A percentile compares a stretch with the other conserved stretches of the same genome.
Evolutionary conservation across 371 early-diverging fungal species (phyloP).

Genomic region (Mucor irregularis): DNA sequence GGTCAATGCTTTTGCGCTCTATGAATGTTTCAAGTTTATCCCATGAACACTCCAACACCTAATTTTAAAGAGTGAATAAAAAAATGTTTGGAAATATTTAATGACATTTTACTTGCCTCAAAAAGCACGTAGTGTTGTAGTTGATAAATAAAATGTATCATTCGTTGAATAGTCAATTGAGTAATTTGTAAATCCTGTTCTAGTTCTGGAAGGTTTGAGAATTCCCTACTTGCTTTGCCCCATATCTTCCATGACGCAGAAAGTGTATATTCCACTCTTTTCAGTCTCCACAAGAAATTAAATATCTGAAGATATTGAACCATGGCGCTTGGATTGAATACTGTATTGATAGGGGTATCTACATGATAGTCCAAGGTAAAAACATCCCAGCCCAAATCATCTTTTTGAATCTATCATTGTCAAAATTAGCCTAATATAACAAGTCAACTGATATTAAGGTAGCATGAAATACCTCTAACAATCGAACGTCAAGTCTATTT

Average conservation of each 20-base stretch:
- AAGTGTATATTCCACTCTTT: conserved; percentile 83
- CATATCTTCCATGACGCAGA: conserved; percentile 79
- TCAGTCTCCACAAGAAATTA: conserved; percentile 87
- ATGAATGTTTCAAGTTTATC: conserved; percentile 69
- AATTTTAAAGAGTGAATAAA: neutral
- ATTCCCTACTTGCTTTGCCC: conserved; percentile 64
- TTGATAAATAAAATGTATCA: conserved; percentile 94
- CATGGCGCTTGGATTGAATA: conserved; percentile 77
- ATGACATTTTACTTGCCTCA: conserved; percentile 62
- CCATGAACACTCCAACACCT: conserved; percentile 94
- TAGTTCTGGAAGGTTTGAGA: conserved; percentile 43
- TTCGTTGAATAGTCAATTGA: conserved; percentile 73
- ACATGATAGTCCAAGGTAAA: conserved; percentile 88
- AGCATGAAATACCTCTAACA: conserved; percentile 53
- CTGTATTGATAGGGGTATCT: conserved; percentile 82
- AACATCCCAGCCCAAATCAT: conserved; percentile 90
- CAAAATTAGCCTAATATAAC: neutral
- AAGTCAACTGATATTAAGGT: neutral
- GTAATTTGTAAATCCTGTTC: conserved; percentile 61
- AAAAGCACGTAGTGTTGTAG: conserved; percentile 86
- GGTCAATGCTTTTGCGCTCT: conserved; percentile 60
- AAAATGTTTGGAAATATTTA: neutral
- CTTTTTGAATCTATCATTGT: conserved; percentile 53
- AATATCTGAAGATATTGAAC: conserved; percentile 80
- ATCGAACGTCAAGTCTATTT: conserved; percentile 75